Evolutionary conservation across 2,329 filamentous ascomycete genomes (phyloP).

Genomic region (Chaetothyriales sp.): DNA sequence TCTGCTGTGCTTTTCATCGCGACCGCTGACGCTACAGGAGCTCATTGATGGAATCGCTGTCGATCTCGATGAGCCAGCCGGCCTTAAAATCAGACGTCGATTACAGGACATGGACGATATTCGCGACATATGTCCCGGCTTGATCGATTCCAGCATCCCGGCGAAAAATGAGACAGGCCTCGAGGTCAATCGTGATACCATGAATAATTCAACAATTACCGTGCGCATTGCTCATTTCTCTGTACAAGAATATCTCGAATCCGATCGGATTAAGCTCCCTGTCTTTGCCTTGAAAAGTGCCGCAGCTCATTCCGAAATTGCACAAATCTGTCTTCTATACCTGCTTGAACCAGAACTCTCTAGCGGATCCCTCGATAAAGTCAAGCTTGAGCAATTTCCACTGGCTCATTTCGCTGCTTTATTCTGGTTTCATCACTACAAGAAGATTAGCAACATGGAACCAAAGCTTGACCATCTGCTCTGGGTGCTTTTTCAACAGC

Average conservation of each 20-base stretch:
- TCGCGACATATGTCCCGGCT: constrained; percentile 15
- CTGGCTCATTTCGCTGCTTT: constrained; percentile 7
- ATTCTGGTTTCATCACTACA: constrained; percentile 8
- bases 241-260: constrained; percentile 21
- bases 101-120: constrained; percentile 10
- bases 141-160: constrained; percentile 11
- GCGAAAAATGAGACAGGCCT: background rate
- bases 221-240: constrained; percentile 21
- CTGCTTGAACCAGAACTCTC: constrained; percentile 1
- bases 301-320: background rate
- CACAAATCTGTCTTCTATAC: constrained; percentile 7
- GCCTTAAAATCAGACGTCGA: constrained; percentile 9
- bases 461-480: background rate
- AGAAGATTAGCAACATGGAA: background rate
- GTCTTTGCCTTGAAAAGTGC: no score
- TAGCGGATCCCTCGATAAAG: background rate
- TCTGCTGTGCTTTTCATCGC: constrained; percentile 16
- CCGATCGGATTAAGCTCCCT: constrained; percentile 13
- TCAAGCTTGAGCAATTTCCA: constrained; percentile 2
- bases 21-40: constrained; percentile 16
- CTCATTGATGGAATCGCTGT: constrained; percentile 18
- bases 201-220: background rate
- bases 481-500: background rate
- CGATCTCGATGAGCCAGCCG: constrained; percentile 15
- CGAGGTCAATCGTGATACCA: no score